Evolutionary conservation across 352 stramenopile genomes (phyloP).

Genomic region (Phytophthora litchii): DNA sequence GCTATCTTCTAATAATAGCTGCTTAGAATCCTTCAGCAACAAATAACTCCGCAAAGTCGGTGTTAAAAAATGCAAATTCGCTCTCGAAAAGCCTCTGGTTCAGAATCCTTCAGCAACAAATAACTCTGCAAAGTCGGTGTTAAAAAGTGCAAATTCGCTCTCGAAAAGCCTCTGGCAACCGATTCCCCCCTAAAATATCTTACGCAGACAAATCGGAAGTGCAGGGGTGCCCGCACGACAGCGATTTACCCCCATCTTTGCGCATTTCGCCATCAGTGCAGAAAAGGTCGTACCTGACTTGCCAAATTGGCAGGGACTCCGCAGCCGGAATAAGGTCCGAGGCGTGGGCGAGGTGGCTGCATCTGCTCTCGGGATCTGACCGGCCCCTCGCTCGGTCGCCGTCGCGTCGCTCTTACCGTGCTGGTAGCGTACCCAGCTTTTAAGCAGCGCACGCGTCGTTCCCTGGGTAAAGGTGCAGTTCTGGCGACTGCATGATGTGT

Average conservation of each 20-base stretch:
- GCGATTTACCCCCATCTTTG: conserved; percentile 15
- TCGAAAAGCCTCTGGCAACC: background rate
- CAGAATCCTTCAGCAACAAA: no score
- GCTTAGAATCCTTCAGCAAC: no score
- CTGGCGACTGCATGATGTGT: conserved; percentile 15
- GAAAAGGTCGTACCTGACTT: conserved; percentile 11
- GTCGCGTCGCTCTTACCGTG: background rate
- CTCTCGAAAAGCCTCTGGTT: background rate
- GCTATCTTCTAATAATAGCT: background rate
- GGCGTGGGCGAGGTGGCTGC: conserved; percentile 6
- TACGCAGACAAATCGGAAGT: background rate
- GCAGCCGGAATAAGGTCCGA: conserved; percentile 17
- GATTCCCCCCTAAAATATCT: background rate
- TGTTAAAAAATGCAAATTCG: no score
- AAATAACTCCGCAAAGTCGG: no score
- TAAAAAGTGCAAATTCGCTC: no score
- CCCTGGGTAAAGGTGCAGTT: conserved; percentile 18
- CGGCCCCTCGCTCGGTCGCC: background rate
- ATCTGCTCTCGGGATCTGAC: conserved; percentile 6
- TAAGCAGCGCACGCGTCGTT: background rate
- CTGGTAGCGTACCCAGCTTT: background rate
- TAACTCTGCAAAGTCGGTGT: no score
- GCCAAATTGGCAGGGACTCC: background rate
- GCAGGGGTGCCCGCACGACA: conserved; percentile 16
- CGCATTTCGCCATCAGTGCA: conserved; percentile 27